Percentiles rank a stretch among this genome's conserved stretches.
Evolutionary conservation across 306 rosid species (phyloP).

Genomic region (Argentina anserina): DNA sequence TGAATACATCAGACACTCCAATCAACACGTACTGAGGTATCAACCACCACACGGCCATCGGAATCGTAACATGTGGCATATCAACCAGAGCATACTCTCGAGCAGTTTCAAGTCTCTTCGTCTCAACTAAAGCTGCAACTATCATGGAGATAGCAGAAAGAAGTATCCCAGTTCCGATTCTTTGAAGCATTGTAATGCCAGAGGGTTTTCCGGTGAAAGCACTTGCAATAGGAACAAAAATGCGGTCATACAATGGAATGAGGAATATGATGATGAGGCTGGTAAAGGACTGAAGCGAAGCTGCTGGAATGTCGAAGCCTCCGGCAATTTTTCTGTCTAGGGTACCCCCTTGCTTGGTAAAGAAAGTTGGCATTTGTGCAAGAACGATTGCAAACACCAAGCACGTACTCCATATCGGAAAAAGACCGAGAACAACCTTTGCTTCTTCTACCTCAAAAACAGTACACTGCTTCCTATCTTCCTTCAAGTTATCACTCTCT

Average conservation of each 20-base stretch:
- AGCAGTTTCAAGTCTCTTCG: slow-evolving; percentile 45
- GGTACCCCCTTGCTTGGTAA: slow-evolving; percentile 41
- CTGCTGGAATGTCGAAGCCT: slow-evolving; percentile 40
- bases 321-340: slow-evolving; percentile 38
- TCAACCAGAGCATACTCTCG: slow-evolving; percentile 40
- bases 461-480: slow-evolving; percentile 15
- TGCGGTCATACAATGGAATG: slow-evolving; percentile 44
- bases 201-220: slow-evolving; percentile 38
- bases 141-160: slow-evolving; percentile 29
- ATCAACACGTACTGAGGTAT: slow-evolving; percentile 48
- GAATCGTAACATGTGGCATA: slow-evolving; percentile 36
- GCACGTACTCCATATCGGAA: slow-evolving; percentile 38
- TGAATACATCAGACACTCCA: slow-evolving; percentile 46
- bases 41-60: slow-evolving; percentile 66
- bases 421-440: slow-evolving; percentile 30
- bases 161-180: slow-evolving; percentile 58
- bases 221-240: slow-evolving; percentile 48
- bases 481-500: slow-evolving; percentile 6
- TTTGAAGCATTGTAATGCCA: slow-evolving; percentile 54
- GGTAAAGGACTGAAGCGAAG: slow-evolving; percentile 44
- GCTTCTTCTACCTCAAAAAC: slow-evolving; percentile 40
- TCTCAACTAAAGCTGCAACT: slow-evolving; percentile 49
- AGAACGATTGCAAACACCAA: slow-evolving; percentile 26
- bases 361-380: slow-evolving; percentile 40
- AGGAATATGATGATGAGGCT: slow-evolving; percentile 25